Base-by-base conservation (phyloP, 2,329 filamentous ascomycete species). In the Claviceps pazoutovae region DNA sequence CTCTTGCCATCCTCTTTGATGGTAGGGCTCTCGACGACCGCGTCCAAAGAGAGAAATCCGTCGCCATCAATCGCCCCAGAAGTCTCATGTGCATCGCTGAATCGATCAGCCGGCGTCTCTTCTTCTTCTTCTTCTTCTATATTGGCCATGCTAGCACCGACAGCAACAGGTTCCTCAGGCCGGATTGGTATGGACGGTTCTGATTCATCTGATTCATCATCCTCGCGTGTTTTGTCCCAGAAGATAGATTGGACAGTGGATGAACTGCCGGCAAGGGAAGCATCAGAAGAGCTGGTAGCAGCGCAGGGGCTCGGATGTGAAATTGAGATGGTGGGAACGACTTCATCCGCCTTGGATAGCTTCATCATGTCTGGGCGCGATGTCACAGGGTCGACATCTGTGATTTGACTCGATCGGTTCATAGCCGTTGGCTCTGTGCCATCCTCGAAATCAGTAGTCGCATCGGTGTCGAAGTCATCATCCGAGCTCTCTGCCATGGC, bases 41-140 rank as follows among this genome's bases (percentile, higher is more conserved):
- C 86, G 64, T 89, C 76, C 7, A 90, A 71, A 4, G 84, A 89
- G 60, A 80, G 73, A 59, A 88, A 90, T 0, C 83, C 85, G 46
- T 78, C 77, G 2, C 75, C 76, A 41, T 84, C 82, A 4, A 74
- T 61, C 14, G 87, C 82, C 0, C 78, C 79, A 0, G 84, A 69
- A 54, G 88, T 83, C 65, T 90, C 86, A 51, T 83, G 83, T 1
- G 86, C 86, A 65, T 90, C 86, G 56, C 83, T 88, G 62, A 87
- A 90, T 23, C 86, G 74, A 55, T 77, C 83, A 48, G 69, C 71
- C 51, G 81, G 78, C 2, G 64, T 62, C 5, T 65, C 69, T n/a
- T 76, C 70, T 1, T 70, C 63, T n/a, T 67, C 66, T 50, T 68
- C 65, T 7, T 65, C 69, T 17, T 76, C 70, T 14, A 67, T 69